Evolutionary conservation across 2,329 filamentous ascomycete genomes (phyloP).

Genomic region (Penicillium janthinellum): DNA sequence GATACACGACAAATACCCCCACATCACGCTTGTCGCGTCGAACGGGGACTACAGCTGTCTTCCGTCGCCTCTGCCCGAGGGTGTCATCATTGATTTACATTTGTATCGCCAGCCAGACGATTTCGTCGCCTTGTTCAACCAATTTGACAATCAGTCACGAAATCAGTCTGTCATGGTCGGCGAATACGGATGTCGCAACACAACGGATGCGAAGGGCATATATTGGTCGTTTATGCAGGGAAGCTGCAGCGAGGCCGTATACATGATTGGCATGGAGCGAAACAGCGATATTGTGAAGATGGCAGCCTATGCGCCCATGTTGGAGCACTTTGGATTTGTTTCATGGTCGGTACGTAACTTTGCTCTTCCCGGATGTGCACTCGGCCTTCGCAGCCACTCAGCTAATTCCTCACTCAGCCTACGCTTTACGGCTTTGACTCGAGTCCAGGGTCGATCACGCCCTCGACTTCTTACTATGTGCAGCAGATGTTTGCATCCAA

Average conservation of each 20-base stretch:
- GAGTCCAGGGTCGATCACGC: slow-evolving; percentile 31
- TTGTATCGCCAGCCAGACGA: slow-evolving; percentile 55
- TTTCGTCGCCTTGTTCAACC: slow-evolving; percentile 54
- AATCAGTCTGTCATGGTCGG: slow-evolving; percentile 35
- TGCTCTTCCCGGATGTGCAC: not conserved
- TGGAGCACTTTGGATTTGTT: slow-evolving; percentile 39
- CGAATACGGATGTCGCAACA: slow-evolving; percentile 35
- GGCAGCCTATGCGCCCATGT: slow-evolving; percentile 39
- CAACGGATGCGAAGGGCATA: slow-evolving; percentile 14
- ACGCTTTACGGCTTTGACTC: slow-evolving; percentile 37
- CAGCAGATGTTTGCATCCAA: slow-evolving; percentile 40
- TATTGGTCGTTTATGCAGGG: slow-evolving; percentile 44
- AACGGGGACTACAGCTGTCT: slow-evolving; percentile 34
- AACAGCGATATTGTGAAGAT: slow-evolving; percentile 43
- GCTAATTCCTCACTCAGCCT: slow-evolving; percentile 21
- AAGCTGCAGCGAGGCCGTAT: slow-evolving; percentile 65
- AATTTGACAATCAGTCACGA: slow-evolving; percentile 56
- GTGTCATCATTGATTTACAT: slow-evolving; percentile 54
- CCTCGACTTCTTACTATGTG: slow-evolving; percentile 39
- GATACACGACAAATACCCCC: slow-evolving; percentile 57
- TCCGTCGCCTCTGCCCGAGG: slow-evolving; percentile 32
- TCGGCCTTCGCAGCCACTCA: not conserved
- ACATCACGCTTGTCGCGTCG: slow-evolving; percentile 59
- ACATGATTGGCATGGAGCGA: slow-evolving; percentile 56
- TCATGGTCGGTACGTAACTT: slow-evolving; percentile 37